Evolutionary conservation across 305 asterid genomes (phyloP).

Genomic region (Lippia alba): DNA sequence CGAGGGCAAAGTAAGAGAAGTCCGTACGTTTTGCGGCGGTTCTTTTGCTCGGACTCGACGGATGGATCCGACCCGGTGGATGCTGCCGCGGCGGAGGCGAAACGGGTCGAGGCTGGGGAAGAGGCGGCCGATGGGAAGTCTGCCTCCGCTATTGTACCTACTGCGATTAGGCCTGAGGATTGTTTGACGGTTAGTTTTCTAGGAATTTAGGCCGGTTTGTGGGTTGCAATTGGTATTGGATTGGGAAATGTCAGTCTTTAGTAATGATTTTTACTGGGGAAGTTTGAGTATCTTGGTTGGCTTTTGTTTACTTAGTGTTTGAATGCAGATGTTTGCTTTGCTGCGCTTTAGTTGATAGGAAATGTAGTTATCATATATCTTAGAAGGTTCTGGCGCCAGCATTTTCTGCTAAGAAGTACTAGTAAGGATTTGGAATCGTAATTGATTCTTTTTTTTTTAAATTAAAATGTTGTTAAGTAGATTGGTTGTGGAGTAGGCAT

Average conservation of each 20-base stretch:
- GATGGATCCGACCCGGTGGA: slow-evolving; percentile 60
- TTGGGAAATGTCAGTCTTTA: background rate
- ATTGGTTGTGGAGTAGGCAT: background rate
- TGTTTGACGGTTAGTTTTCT: slow-evolving; percentile 68
- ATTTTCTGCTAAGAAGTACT: background rate
- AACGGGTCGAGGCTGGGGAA: slow-evolving; percentile 45
- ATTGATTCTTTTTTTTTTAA: background rate
- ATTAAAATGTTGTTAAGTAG: background rate
- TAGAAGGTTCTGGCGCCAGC: background rate
- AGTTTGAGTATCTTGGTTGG: background rate
- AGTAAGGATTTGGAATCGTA: background rate
- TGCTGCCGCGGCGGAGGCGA: slow-evolving; percentile 47
- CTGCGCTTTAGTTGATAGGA: background rate
- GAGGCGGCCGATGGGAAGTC: slow-evolving; percentile 65
- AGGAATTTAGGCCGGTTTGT: slow-evolving; percentile 10
- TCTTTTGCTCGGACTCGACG: slow-evolving; percentile 82
- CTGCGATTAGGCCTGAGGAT: slow-evolving; percentile 84
- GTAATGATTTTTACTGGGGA: background rate
- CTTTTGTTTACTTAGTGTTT: background rate
- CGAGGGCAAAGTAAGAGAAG: slow-evolving; percentile 44
- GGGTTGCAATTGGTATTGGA: slow-evolving; percentile 2
- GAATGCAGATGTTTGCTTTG: background rate
- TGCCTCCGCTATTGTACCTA: slow-evolving; percentile 77
- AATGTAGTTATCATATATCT: slow-evolving; percentile 1
- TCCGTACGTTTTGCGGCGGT: slow-evolving; percentile 52